These are phyloP conservation scores for Adansonia grandidieri DNA, from an alignment of 441 rosid genomes.

Conservation along the genomic window DNA sequence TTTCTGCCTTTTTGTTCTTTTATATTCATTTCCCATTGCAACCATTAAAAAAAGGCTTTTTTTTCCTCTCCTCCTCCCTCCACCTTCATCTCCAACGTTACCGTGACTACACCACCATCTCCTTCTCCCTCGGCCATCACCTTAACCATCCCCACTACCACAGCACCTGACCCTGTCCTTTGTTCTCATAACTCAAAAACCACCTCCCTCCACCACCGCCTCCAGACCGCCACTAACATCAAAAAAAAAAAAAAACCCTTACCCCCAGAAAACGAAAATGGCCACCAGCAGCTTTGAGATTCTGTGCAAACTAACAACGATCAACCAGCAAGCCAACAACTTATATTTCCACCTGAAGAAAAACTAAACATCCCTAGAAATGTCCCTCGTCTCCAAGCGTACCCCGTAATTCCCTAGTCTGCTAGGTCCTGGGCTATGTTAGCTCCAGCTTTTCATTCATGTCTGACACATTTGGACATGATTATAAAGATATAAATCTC, in stretches of 20 bases:
- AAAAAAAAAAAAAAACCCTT: neutral
- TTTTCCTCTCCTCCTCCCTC: neutral
- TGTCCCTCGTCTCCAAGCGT: slow-evolving; percentile 65
- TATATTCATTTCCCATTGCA: neutral
- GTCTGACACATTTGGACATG: no score
- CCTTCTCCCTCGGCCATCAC: slow-evolving; percentile 1
- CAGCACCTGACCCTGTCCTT: slow-evolving; percentile 5
- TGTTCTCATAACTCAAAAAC: slow-evolving; percentile 54
- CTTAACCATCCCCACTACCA: neutral
- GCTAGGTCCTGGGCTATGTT: no score
- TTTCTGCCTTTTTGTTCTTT: slow-evolving; percentile 23
- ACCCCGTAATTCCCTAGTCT: slow-evolving; percentile 63
- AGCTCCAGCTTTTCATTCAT: no score
- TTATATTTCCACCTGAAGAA: slow-evolving; percentile 35
- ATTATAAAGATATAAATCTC: neutral
- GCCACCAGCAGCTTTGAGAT: slow-evolving; percentile 14
- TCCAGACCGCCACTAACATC: slow-evolving; percentile 22
- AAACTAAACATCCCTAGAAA: slow-evolving; percentile 52
- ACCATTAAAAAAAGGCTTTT: neutral
- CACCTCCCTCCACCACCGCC: slow-evolving; percentile 38
- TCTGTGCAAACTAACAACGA: slow-evolving; percentile 32
- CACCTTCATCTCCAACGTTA: neutral
- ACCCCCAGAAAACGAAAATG: slow-evolving; percentile 16
- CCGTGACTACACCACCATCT: neutral
- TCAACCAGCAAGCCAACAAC: neutral